Base-by-base conservation (phyloP, 2,329 filamentous ascomycete species). In the Colletotrichum godetiae region DNA sequence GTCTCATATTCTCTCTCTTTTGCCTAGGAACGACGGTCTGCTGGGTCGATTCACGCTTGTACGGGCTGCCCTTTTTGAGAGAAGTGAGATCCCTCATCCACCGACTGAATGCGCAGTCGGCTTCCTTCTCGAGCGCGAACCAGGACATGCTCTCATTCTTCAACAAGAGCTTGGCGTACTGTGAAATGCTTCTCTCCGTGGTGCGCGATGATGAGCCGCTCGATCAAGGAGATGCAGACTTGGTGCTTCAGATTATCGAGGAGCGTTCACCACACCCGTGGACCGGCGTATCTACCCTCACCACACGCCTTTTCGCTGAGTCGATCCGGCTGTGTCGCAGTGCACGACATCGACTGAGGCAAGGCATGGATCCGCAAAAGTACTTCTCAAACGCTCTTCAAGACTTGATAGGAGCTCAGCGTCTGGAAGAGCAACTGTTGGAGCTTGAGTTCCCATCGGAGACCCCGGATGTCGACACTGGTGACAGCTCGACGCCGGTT, bases 1-100 rank as follows among this genome's bases (percentile, higher is more conserved):
- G 80, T 2, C 75, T 83, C 2, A 74, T 85, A 0, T 81, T 84
- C 2, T 80, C 84, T 0, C 75, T 85, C 0, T 84, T 84, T 46
- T 85, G 83, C 56, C 76, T 85, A 1, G 83, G 83, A 0, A 84
- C 83, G 0, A 83, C 82, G 0, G 78, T 84, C 0, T 83, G 82
- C 74, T 85, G 83, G 83, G 78, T 85, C 0, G 83, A 85, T 31
- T 78, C 82, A 0, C 76, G 77, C 5, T 77, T 80, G 8, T 58
- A 83, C 1, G 82, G 81, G 1, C 61, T 80, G 2, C 81, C 81
- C 0, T 83, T 82, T 68, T 76, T 84, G 12, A 75, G 76, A 29
- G 79, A 81, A 27, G 78, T 80, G 3, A 75, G 76, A 4, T 64
- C 71, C 5, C 76, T 82, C 7, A 71, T 82, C 0, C 72, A 76